Evolutionary conservation across 192 early-diverging fungal genomes (phyloP), one percentile per base, ranked within the genome.

Genomic region (Geranomyces variabilis): DNA sequence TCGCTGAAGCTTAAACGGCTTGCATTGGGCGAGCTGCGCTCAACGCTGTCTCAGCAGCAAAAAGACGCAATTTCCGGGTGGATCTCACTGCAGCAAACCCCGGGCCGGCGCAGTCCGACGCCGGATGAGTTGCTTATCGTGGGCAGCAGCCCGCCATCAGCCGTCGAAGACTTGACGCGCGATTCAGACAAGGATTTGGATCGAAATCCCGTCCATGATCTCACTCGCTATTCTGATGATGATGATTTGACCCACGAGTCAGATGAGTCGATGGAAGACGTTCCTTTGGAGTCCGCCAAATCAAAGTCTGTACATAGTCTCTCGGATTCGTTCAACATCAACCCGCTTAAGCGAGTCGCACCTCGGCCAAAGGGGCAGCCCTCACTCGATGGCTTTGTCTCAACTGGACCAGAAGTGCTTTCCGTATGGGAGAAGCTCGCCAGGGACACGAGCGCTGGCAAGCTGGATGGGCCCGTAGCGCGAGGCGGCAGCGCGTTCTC

Each of bases 391-490:
- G 22, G 4, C 7, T 64, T 64, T 64, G 63, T 64, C 21, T 64
- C 63, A 36, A 10, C 34, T 19, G 63, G 28, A 1, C 17, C 57
- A 55, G 19, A n/a, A n/a, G 36, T 55, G n/a, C 19, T 57, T n/a
- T 47, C 57, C 44, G 36, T 61, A 9, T 71, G 70, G 70, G 70
- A 71, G 62, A 51, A 64, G 30, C 59, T 71, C 30, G 70, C 70
- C 22, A 29, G n/a, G 7, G 70, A 71, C 24, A 46, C 48, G 12
- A 34, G 17, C 29, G 17, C 58, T 3, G 58, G 58, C 5, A 53
- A 26, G 19, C 17, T 53, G 19, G 51, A 53, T 26, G 24, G 3
- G 46, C 10, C 10, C 12, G 10, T 53, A 3, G 17, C 6, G 19
- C 19, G 3, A 17, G 24, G n/a, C n/a, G 19, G n/a, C 46, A 26